Evolutionary conservation across 2,329 filamentous ascomycete species (phyloP).

Genomic region (Sarocladium strictum): DNA sequence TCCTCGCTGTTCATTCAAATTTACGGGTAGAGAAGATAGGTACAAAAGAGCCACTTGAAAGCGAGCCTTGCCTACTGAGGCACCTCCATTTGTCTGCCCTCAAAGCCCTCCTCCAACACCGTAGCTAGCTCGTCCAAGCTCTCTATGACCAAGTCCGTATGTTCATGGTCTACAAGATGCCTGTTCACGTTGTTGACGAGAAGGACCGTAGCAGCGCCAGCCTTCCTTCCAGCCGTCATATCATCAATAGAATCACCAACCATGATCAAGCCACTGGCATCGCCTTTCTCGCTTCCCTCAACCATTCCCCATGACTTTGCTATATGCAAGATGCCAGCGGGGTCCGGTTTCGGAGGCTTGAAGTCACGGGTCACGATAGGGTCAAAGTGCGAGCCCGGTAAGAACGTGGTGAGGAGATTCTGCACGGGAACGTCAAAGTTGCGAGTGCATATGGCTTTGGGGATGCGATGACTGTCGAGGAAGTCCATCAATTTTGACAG

Average conservation of each 20-base stretch:
- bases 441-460: slow-evolving; percentile 84
- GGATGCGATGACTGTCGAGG: slow-evolving; percentile 60
- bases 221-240: slow-evolving; percentile 77
- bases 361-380: slow-evolving; percentile 85
- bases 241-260: slow-evolving; percentile 84
- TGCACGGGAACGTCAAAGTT: slow-evolving; percentile 82
- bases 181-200: slow-evolving; percentile 77
- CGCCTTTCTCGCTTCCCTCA: slow-evolving; percentile 19
- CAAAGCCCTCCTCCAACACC: slow-evolving; percentile 70
- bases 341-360: slow-evolving; percentile 77
- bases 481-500: slow-evolving; percentile 75
- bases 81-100: slow-evolving; percentile 35
- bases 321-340: slow-evolving; percentile 83
- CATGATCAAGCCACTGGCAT: slow-evolving; percentile 52
- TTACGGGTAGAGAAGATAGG: too few species aligned
- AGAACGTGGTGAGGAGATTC: slow-evolving; percentile 69
- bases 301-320: slow-evolving; percentile 65
- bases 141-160: slow-evolving; percentile 70
- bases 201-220: slow-evolving; percentile 86
- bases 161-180: slow-evolving; percentile 61
- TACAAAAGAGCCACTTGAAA: not conserved
- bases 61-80: not conserved
- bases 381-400: slow-evolving; percentile 60
- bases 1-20: too few species aligned
- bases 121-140: slow-evolving; percentile 70